A percentile compares a stretch with the other conserved stretches of the same genome.
Conservation (phyloP, 306 rosid genomes). For the Citrullus amarus region DNA sequence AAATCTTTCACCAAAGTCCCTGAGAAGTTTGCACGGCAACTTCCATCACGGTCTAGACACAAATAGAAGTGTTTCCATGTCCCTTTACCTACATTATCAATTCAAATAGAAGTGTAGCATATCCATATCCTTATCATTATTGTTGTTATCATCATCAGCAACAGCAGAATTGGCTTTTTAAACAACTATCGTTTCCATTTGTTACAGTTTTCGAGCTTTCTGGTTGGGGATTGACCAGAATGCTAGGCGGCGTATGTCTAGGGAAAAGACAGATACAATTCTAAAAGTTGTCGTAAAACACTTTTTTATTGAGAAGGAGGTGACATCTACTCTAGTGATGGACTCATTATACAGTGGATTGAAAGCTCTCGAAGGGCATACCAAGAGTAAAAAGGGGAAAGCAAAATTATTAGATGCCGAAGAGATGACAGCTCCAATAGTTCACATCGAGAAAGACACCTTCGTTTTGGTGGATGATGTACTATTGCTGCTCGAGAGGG, state of each 20-base stretch:
- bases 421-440: slow-evolving; percentile 88
- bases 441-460: slow-evolving; percentile 70
- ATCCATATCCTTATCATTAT: background rate
- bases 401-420: slow-evolving; percentile 57
- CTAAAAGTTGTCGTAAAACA: slow-evolving; percentile 86
- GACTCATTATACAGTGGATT: slow-evolving; percentile 95
- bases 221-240: slow-evolving; percentile 92
- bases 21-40: background rate
- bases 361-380: slow-evolving; percentile 92
- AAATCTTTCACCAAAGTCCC: background rate
- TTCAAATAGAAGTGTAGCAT: background rate
- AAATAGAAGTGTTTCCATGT: background rate
- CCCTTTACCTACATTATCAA: background rate
- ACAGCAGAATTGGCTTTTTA: background rate
- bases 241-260: slow-evolving; percentile 75
- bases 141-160: background rate
- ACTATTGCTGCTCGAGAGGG: slow-evolving; percentile 75
- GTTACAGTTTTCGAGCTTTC: slow-evolving; percentile 72
- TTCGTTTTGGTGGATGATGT: slow-evolving; percentile 94
- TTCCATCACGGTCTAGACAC: background rate
- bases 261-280: slow-evolving; percentile 80
- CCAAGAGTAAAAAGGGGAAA: slow-evolving; percentile 46
- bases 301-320: slow-evolving; percentile 96
- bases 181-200: slow-evolving; percentile 11
- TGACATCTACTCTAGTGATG: slow-evolving; percentile 95